Evolutionary conservation across 106 monocot genomes (phyloP), one percentile per base, ranked within the genome.

Genomic region (Cymbidium sinense): DNA sequence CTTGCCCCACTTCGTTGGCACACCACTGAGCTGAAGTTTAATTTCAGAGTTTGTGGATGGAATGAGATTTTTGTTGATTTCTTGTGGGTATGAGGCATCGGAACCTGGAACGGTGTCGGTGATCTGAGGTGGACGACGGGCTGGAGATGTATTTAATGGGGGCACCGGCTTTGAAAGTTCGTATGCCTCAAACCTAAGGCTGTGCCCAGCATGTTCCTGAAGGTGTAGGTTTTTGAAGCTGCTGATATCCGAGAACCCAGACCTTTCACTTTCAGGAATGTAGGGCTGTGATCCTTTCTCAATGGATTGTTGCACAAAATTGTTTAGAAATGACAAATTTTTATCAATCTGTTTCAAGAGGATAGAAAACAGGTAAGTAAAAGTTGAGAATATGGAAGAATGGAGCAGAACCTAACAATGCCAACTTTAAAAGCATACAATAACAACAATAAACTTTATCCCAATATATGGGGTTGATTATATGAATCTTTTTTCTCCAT

Each of bases 1-100:
- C 72, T 69, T 87, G 2, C 99, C 99, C 99, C 99, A 99, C 69
- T 95, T 99, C 81, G 85, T 94, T 79, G 95, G 95, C 50, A 99
- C 92, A 9, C 95, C 92, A 35, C 93, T 92, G 44, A 99, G 90
- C 8, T 87, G 90, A 79, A 99, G 92, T 39, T 77, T 89, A 7
- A 90, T 70, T 50, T 84, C 89, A 75, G 43, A 7, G 77, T 88
- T 89, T 5, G 29, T 33, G 13, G 37, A 37, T 20, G 77, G 77
- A 31, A 33, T 67, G 0, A 85, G 79, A 36, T 76, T 13, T 20
- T 84, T 80, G 30, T 72, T 74, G 15, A 67, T 75, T 80, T 98
- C 89, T 62, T 70, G 89, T 50, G 55, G 13, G 44, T 93, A 88
- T 41, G 67, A 51, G 33, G 67, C 5, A 70, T 84, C 82, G 10